Conservation (phyloP, 495 filamentous ascomycete genomes). For the Usnea hakonensis region DNA sequence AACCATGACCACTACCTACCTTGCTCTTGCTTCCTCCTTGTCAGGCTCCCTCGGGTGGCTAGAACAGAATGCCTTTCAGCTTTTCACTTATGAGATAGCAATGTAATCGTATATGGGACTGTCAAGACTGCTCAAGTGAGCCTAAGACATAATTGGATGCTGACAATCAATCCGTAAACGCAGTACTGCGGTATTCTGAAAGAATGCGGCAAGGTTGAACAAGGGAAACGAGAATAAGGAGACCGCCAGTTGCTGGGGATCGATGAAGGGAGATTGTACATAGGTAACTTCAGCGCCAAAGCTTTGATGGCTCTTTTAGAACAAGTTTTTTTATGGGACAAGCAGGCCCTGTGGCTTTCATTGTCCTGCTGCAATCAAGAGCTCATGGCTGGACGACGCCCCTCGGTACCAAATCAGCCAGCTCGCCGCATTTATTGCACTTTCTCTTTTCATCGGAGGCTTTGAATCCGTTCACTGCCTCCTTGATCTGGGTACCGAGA, state of each 20-base stretch:
- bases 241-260: neutral
- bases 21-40: too few relatives aligned
- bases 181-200: neutral
- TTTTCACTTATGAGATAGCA: neutral
- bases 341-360: neutral
- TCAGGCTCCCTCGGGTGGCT: too few relatives aligned
- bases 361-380: neutral
- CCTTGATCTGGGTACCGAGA: slow-evolving; percentile 95
- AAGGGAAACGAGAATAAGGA: neutral
- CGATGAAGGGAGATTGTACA: too few relatives aligned
- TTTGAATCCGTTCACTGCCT: slow-evolving; percentile 77
- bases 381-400: slow-evolving; percentile 20
- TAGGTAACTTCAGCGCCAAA: neutral
- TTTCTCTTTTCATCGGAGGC: slow-evolving; percentile 61
- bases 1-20: neutral
- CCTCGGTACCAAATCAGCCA: slow-evolving; percentile 48
- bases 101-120: neutral
- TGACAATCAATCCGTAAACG: neutral
- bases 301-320: neutral
- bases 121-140: neutral
- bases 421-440: slow-evolving; percentile 68
- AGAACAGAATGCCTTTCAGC: neutral
- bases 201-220: neutral
- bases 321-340: neutral
- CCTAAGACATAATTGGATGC: too few relatives aligned